phyloP scores from a whole-genome alignment of 345 rosid species.

The Triadica sebifera region DNA sequence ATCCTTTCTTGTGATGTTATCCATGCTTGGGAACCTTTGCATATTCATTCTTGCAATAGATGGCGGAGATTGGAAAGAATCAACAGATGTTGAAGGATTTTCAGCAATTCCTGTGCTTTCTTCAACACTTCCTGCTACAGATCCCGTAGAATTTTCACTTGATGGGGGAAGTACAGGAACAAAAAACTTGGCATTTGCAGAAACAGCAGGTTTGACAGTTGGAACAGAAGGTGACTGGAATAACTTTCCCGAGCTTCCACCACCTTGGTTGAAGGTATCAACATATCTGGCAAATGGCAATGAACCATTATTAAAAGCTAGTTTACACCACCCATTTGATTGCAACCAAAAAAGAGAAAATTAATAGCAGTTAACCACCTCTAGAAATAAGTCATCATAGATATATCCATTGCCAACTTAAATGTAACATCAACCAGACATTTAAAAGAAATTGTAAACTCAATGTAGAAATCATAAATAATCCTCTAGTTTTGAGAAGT shows the following conservation, averaged over 20 bases:
- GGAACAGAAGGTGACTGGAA: conserved; percentile 69
- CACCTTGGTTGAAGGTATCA: conserved; percentile 74
- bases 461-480: too few species aligned
- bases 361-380: neutral
- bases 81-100: conserved; percentile 41
- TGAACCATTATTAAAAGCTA: neutral
- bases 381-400: neutral
- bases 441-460: too few species aligned
- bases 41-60: conserved; percentile 37
- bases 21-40: conserved; percentile 72
- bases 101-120: conserved; percentile 40
- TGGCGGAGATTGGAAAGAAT: conserved; percentile 36
- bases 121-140: conserved; percentile 46
- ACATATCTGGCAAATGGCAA: conserved; percentile 53
- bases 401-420: neutral
- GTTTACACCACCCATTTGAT: neutral
- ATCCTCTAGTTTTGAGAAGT: too few species aligned
- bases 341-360: neutral
- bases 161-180: conserved; percentile 55
- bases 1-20: conserved; percentile 45
- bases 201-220: conserved; percentile 61
- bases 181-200: conserved; percentile 77
- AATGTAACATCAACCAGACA: neutral
- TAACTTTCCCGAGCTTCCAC: conserved; percentile 46
- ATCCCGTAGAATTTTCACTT: conserved; percentile 46